Evolutionary conservation across 1,139 yeast genomes (phyloP), one percentile per base, ranked within the genome.

Genomic region (Kurtzmaniella quercitrusa): DNA sequence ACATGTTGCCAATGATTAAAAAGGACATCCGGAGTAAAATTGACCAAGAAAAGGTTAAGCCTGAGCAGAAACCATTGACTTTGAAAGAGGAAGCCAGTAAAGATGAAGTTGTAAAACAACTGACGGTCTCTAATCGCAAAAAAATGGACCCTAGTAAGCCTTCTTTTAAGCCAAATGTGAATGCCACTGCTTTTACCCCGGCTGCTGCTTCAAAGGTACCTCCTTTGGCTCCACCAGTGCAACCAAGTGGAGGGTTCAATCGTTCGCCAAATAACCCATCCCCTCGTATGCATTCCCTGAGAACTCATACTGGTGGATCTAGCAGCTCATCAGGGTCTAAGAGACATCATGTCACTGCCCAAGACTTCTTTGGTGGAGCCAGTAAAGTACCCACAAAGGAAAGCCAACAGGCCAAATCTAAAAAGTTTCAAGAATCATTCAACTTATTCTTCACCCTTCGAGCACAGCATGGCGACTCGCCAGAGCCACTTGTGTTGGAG

Each of bases 151-250:
- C 81, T 46, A 59, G 65, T n/a, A 79, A 74, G 42, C 74, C 82
- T 7, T 76, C 80, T 4, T 84, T 83, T 65, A 82, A 80, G 60
- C 78, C 84, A 59, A 84, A 83, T 57, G 86, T 89, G 9, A 78
- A 81, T 48, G 87, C 90, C 2, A 81, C 84, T 5, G 72, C 84
- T 0, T 85, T 86, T 55, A 81, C 86, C 3, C 91, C 93, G 2
- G 66, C 77, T 2, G 3, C n/a, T n/a, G n/a, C n/a, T n/a, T n/a
- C 27, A 7, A 60, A 52, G 50, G 64, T 50, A 36, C 47, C 50
- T 7, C 66, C 57, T 47, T 48, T 58, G 46, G 67, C 69, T 37
- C 72, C 69, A 34, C 38, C 38, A 2, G 59, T 50, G 43, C 68
- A 60, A 44, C 64, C 68, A 38, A 59, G 63, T 53, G 53, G 58